These are phyloP conservation scores for Corylus heterophylla DNA, from an alignment of 306 rosid genomes.

Conservation along the genomic window DNA sequence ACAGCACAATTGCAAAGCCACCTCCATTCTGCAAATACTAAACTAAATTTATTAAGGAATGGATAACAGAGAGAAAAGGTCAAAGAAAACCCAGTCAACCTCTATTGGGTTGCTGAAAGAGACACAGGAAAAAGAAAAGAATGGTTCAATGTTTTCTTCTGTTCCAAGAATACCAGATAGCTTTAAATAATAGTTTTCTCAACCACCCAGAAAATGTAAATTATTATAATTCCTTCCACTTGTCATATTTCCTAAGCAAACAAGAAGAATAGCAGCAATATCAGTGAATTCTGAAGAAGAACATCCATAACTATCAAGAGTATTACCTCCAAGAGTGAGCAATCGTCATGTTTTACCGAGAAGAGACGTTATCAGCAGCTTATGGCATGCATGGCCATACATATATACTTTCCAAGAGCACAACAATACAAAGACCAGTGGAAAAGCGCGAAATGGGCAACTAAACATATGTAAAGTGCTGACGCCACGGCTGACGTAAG, in stretches of 20 bases:
- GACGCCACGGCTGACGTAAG: conserved; percentile 36
- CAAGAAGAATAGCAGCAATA: not conserved
- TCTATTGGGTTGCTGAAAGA: not conserved
- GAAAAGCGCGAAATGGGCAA: not conserved
- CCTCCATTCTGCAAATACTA: not conserved
- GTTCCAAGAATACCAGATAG: not conserved
- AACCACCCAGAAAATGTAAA: not conserved
- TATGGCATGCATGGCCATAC: not conserved
- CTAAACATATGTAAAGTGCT: not conserved
- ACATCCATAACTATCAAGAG: not conserved
- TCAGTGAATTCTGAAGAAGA: not conserved
- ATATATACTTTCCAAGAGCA: not conserved
- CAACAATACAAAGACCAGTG: not conserved
- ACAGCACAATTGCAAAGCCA: not conserved
- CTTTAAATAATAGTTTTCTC: not conserved
- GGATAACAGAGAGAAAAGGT: not conserved
- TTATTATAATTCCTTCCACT: not conserved
- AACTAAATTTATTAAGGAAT: not conserved
- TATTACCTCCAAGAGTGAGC: not conserved
- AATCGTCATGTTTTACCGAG: not conserved
- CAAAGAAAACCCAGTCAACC: not conserved
- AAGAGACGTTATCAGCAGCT: not conserved
- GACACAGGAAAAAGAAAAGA: not conserved
- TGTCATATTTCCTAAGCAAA: not conserved
- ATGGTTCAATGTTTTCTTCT: not conserved